These are phyloP conservation scores for Xylariales sp. DNA, from an alignment of 2,329 filamentous ascomycete species.

Conservation along the genomic window DNA sequence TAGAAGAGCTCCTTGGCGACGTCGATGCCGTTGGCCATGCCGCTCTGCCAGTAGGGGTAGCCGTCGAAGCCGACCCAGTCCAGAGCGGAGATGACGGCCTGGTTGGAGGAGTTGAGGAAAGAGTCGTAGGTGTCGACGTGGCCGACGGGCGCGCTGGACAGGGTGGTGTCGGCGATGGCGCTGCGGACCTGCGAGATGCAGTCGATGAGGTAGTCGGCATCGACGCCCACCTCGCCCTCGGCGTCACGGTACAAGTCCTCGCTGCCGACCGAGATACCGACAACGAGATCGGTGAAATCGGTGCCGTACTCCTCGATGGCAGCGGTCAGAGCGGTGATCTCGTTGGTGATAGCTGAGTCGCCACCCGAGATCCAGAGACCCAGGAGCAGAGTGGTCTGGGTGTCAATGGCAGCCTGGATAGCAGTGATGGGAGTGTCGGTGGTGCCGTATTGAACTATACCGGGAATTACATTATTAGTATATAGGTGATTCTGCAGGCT, in stretches of 20 bases:
- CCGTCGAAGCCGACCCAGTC: constrained; percentile 51
- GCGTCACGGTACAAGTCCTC: constrained; percentile 50
- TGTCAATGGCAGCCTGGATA: constrained; percentile 54
- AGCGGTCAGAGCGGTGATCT: constrained; percentile 45
- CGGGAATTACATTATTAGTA: too few relatives aligned
- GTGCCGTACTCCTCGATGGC: constrained; percentile 42
- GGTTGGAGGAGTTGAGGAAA: constrained; percentile 45
- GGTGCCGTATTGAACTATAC: constrained; percentile 28
- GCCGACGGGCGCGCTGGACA: constrained; percentile 36
- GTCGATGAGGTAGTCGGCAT: constrained; percentile 44
- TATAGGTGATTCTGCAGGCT: too few relatives aligned
- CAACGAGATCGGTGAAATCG: constrained; percentile 37
- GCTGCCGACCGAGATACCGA: constrained; percentile 50
- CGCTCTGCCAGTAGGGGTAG: constrained; percentile 49
- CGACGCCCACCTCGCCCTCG: constrained; percentile 28
- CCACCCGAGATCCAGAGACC: constrained; percentile 44
- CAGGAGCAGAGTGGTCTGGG: constrained; percentile 44
- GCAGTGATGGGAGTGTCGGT: constrained; percentile 59
- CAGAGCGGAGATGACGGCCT: constrained; percentile 42
- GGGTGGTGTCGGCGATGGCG: constrained; percentile 35
- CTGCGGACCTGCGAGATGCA: constrained; percentile 54
- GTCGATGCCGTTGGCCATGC: constrained; percentile 35
- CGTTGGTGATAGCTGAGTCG: constrained; percentile 34
- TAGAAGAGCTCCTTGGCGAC: constrained; percentile 39
- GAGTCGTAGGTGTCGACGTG: constrained; percentile 55